A percentile compares a stretch with the other conserved stretches of the same genome.
phyloP scores from a whole-genome alignment of 2,329 filamentous ascomycete genomes.

The Fusarium ramigenum region DNA sequence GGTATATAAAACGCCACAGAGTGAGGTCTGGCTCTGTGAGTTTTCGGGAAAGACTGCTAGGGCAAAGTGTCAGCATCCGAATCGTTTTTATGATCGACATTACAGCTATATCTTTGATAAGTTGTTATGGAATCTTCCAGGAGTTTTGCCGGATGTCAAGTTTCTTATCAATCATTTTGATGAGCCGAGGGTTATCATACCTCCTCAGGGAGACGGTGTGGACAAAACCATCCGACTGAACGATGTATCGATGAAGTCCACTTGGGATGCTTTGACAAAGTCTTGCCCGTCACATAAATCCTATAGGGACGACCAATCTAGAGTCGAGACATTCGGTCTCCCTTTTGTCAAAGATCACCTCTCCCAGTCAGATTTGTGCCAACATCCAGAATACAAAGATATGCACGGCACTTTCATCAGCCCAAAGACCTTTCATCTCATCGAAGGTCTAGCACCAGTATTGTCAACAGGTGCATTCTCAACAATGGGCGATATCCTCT shows the following conservation, averaged over 20 bases:
- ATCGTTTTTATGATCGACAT: conserved; percentile 48
- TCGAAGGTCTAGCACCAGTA: conserved; percentile 55
- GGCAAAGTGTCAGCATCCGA: conserved; percentile 48
- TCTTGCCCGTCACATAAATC: conserved; percentile 32
- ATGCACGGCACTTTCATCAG: conserved; percentile 57
- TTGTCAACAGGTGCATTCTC: conserved; percentile 56
- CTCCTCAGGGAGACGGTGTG: background rate
- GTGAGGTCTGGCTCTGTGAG: conserved; percentile 52
- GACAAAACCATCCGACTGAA: conserved; percentile 27
- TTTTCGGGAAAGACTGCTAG: conserved; percentile 40
- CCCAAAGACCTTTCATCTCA: conserved; percentile 54
- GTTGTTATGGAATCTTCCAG: conserved; percentile 39
- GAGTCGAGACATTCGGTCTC: conserved; percentile 39
- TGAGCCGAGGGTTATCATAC: conserved; percentile 55
- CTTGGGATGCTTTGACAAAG: conserved; percentile 47
- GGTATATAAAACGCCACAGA: conserved; percentile 35
- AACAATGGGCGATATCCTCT: conserved; percentile 62
- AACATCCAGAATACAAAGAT: conserved; percentile 53
- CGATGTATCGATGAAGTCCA: conserved; percentile 41
- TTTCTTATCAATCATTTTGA: conserved; percentile 60
- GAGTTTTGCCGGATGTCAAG: conserved; percentile 48
- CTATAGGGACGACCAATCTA: background rate
- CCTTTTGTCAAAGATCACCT: conserved; percentile 50
- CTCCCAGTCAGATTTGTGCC: conserved; percentile 52
- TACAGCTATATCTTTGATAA: conserved; percentile 46